Base-by-base conservation (phyloP, 768 basidiomycete species). In the Tephrocybe sp. region DNA sequence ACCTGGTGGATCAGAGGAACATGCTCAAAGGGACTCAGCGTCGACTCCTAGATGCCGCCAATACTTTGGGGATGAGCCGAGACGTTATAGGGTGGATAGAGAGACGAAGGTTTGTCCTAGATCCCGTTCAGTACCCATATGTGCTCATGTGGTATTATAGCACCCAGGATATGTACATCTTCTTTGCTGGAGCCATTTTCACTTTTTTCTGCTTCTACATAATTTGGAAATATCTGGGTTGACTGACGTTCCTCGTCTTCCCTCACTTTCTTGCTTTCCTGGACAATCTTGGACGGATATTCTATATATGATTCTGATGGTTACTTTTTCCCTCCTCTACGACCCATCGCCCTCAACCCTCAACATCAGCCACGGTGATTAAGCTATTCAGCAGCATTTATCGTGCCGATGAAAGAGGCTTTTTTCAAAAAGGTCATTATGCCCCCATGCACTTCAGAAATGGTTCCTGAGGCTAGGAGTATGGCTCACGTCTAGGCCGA, bases 41-140 rank as follows among this genome's bases (percentile, higher is more conserved):
- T 59, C 78, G 90, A 48, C 69, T 99, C 44, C 69, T 97, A 50
- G 88, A 91, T 64, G 88, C 93, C 37, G 97, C 95, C 41, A 98
- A 97, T 68, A 97, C 93, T 21, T 70, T 99, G 52, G 97, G 97
- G 0, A 71, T 98, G 64, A 94, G 94, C 67, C 79, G 94, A 54
- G 82, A 96, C 64, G 95, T 96, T 28, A 98, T 99, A 67, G 86
- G 90, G 6, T 99, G 95, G 93, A 95, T 99, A 58, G 97, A 99
- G 65, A 81, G 86, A 56, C 77, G 97, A 68, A 97, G 92, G 94
- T 93, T 55, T 52, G 83, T 76, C 14, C 30, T 17, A 15, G 33
- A 14, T 37, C 9, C 20, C 18, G 17, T 11, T 23, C 41, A 21
- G 23, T 37, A 32, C 39, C 14, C 20, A 33, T 1, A 25, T 34